A percentile compares a stretch with the other conserved stretches of the same genome.
Conservation (phyloP, 2,329 filamentous ascomycete species). For the Penicillium psychrosexuale region DNA sequence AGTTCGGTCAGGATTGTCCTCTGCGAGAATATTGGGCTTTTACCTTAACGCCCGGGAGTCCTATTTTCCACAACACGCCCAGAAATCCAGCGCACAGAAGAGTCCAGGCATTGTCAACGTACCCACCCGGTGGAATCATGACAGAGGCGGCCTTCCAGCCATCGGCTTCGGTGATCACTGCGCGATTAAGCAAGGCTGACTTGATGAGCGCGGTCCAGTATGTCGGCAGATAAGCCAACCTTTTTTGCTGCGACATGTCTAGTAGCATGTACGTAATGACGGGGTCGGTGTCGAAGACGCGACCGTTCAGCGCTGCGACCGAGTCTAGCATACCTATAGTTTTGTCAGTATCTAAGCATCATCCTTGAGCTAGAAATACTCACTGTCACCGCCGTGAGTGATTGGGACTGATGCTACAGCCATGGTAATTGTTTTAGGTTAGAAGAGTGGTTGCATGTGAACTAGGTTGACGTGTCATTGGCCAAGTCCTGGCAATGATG, state of each 20-base stretch:
- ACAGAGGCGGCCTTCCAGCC: slow-evolving; percentile 24
- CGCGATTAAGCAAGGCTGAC: slow-evolving; percentile 22
- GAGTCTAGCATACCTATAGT: slow-evolving; percentile 11
- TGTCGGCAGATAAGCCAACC: slow-evolving; percentile 19
- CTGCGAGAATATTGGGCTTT: neutral
- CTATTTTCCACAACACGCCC: slow-evolving; percentile 19
- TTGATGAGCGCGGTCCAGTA: slow-evolving; percentile 21
- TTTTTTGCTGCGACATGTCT: slow-evolving; percentile 16
- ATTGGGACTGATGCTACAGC: slow-evolving; percentile 4
- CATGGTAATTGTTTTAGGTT: neutral
- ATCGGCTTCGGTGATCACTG: slow-evolving; percentile 23
- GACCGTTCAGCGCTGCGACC: slow-evolving; percentile 20
- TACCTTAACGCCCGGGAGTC: slow-evolving; percentile 18
- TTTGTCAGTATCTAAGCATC: neutral
- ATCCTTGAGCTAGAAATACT: neutral
- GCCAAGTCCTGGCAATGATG: neutral
- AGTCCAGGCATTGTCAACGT: slow-evolving; percentile 20
- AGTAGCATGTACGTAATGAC: slow-evolving; percentile 24
- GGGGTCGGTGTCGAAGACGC: slow-evolving; percentile 21
- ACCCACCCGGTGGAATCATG: slow-evolving; percentile 15
- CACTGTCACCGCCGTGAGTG: slow-evolving; percentile 3
- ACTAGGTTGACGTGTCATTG: neutral
- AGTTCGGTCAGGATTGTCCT: neutral
- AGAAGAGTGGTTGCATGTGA: neutral
- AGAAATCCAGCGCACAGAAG: slow-evolving; percentile 20